Base-by-base conservation (phyloP, 805 yeast genomes). In the Saccharomycopsis selenospora region DNA sequence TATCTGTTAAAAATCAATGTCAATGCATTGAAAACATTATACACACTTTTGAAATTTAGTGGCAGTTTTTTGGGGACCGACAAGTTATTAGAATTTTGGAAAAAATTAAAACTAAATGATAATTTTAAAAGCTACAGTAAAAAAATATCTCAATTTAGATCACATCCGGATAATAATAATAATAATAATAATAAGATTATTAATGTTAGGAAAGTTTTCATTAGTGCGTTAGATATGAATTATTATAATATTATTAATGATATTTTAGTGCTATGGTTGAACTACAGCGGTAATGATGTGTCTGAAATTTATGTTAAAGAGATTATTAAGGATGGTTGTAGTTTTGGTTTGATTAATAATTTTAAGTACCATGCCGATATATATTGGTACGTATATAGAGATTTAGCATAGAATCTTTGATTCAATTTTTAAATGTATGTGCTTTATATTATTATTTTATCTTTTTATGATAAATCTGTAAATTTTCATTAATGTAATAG, bases 61-160 rank as follows among this genome's bases (percentile, higher is more conserved):
- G 78, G 76, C 36, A 62, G 69, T 13, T 80, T 79, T 54, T 60
- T 79, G 52, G 38, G 38, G 10, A 59, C 71, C 3, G 61, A 67
- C 23, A 67, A 74, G 46, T 77, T 77, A 47, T 52, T 67, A 24
- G 77, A 74, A 3, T 56, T 78, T 42, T 77, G 79, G 76, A 61
- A 59, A 1, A 14, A 20, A 0, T 40, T 63, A 7, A 46, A 55
- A 18, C 33, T 33, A 10, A 45, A 42, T 29, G 20, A 22, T 17
- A 41, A 33, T 24, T 51, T 51, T 30, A 20, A 45, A 14, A 40
- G 33, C 4, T 49, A 46, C 22, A 36, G 40, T 11, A 13, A 26
- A 26, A 40, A 22, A 25, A 33, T 47, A 20, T 6, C 22, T 4
- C 40, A 29, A 13, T 30, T 24, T 18, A 48, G 44, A 27, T 25